Conservation (phyloP, 257 asterid genomes). For the Nicotiana attenuata region DNA sequence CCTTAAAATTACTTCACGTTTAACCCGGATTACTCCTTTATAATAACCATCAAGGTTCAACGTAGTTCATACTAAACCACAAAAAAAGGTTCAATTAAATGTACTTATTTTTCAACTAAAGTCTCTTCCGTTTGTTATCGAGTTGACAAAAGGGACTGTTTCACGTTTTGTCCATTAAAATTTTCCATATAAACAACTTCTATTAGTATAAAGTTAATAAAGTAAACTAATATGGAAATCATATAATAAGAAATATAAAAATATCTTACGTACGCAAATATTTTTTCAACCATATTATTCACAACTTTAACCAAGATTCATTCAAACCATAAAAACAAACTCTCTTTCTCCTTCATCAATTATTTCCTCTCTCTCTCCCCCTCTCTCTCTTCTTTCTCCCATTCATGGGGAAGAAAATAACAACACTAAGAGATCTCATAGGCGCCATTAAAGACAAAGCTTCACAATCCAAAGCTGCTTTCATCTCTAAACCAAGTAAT, state of each 20-base stretch:
- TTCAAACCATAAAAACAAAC: neutral
- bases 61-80: neutral
- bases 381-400: neutral
- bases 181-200: neutral
- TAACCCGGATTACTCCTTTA: neutral
- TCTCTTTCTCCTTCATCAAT: neutral
- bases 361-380: neutral
- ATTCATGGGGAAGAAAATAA: conserved; percentile 23
- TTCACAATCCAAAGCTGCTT: conserved; percentile 48
- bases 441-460: conserved; percentile 50
- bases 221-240: neutral
- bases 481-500: conserved; percentile 37
- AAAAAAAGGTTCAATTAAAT: neutral
- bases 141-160: neutral
- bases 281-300: neutral
- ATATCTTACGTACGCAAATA: neutral
- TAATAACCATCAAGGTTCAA: neutral
- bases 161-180: neutral
- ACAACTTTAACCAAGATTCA: neutral
- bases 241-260: neutral
- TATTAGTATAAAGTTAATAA: neutral
- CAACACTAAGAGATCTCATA: conserved; percentile 29
- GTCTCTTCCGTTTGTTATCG: neutral
- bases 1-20: neutral
- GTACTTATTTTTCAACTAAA: neutral